Percentiles rank a stretch among this genome's conserved stretches.
phyloP scores from a whole-genome alignment of 768 basidiomycete genomes.

The Botryobasidium botryosum region DNA sequence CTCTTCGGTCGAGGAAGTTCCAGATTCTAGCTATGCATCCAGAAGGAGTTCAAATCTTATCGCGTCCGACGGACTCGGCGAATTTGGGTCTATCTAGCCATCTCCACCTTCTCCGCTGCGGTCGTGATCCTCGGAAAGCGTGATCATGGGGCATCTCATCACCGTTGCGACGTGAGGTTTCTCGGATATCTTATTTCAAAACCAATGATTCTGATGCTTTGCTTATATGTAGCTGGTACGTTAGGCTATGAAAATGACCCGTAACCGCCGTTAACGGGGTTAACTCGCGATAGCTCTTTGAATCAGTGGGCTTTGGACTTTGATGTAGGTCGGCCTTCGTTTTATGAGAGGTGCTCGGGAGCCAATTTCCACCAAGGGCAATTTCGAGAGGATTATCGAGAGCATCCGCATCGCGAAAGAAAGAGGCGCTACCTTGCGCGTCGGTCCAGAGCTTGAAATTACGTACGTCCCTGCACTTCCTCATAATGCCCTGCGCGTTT shows the following conservation, averaged over 20 bases:
- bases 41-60: too few relatives aligned
- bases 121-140: neutral
- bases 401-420: constrained; percentile 82
- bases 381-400: constrained; percentile 74
- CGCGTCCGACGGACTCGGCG: too few relatives aligned
- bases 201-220: constrained; percentile 4
- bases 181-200: neutral
- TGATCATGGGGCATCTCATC: constrained; percentile 73
- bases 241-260: constrained; percentile 8
- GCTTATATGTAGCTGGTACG: constrained; percentile 20
- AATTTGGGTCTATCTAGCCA: too few relatives aligned
- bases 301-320: constrained; percentile 98
- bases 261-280: neutral
- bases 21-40: too few relatives aligned
- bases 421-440: constrained; percentile 74
- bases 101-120: too few relatives aligned
- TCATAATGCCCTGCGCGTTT: neutral
- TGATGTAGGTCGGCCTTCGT: constrained; percentile 34
- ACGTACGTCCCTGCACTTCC: constrained; percentile 34
- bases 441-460: constrained; percentile 94
- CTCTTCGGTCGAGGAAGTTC: too few relatives aligned
- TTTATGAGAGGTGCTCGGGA: neutral
- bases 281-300: constrained; percentile 45
- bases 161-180: constrained; percentile 68
- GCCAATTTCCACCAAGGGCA: constrained; percentile 44